Evolutionary conservation across 2,329 filamentous ascomycete genomes (phyloP), one percentile per base, ranked within the genome.

Genomic region (Ophiocordyceps polyrhachis-furcata): DNA sequence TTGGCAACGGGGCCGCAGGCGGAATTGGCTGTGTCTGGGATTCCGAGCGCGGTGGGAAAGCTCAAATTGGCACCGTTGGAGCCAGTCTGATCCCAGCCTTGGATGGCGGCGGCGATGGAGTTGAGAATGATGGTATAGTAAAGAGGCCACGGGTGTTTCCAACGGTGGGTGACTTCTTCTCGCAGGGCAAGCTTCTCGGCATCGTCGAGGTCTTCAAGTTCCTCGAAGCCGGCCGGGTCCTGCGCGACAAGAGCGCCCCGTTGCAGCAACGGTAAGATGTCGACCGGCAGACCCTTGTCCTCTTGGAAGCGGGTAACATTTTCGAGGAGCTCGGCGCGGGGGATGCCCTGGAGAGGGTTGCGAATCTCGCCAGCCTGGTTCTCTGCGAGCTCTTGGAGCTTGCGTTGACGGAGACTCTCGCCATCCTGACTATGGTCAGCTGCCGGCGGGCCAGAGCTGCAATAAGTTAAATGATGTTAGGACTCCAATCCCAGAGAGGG

Each of bases 91-190:
- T 65, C 62, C 63, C 60, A 62, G 17, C 58, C 63, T 50, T 74
- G 74, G 11, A 73, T 69, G 7, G 70, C 70, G 3, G 72, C 71
- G 2, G 68, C 70, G 23, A 74, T 60, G 2, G 70, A 69, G 52
- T 68, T 71, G 51, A 73, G 64, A 20, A 64, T 58, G 52, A 68
- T 65, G 40, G 67, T 68, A 48, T 65, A 70, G 52, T 70, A 73
- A 1, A 73, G 56, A 40, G 60, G 52, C 57, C 58, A 65, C 4
- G 73, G 67, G 2, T 70, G 69, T 48, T 65, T 64, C 68, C 74
- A 79, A 47, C 73, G 74, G 58, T 79, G 72, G 66, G 76, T 48
- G 63, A 73, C 50, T 66, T 76, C 51, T 56, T 64, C 56, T 9
- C 49, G 44, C 20, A 50, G 70, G 68, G 41, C 45, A 2, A 58